Percentiles rank a stretch among this genome's conserved stretches.
phyloP scores from a whole-genome alignment of 495 filamentous ascomycete genomes.

The Penicillium coprophilum region DNA sequence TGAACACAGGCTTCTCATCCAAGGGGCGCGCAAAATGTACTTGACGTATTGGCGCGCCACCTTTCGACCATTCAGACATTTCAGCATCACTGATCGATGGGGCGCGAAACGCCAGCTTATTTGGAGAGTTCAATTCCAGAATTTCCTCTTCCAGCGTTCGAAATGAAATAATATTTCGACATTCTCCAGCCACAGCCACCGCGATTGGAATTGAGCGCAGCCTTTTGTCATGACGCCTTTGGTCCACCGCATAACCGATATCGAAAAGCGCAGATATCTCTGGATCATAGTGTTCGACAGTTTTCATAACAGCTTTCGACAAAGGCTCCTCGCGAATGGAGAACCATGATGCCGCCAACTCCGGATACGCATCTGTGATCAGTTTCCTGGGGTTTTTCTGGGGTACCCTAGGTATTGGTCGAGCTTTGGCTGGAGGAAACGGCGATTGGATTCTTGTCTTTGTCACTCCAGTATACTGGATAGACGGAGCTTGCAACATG shows the following conservation, averaged over 20 bases:
- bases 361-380: slow-evolving; percentile 36
- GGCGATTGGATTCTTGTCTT: slow-evolving; percentile 32
- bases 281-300: slow-evolving; percentile 39
- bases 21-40: slow-evolving; percentile 60
- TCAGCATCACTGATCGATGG: slow-evolving; percentile 43
- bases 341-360: slow-evolving; percentile 38
- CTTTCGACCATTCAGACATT: slow-evolving; percentile 54
- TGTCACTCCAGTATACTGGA: slow-evolving; percentile 38
- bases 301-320: slow-evolving; percentile 32
- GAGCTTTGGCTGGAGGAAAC: slow-evolving; percentile 14
- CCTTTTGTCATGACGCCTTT: slow-evolving; percentile 28
- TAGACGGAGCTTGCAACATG: slow-evolving; percentile 22
- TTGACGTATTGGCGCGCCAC: slow-evolving; percentile 60
- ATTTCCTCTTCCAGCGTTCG: slow-evolving; percentile 36
- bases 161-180: slow-evolving; percentile 44
- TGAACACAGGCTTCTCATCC: slow-evolving; percentile 52
- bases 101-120: slow-evolving; percentile 23
- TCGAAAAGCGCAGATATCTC: slow-evolving; percentile 42
- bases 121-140: slow-evolving; percentile 26
- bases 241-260: slow-evolving; percentile 41
- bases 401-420: slow-evolving; percentile 13
- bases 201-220: slow-evolving; percentile 43
- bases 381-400: slow-evolving; percentile 18
- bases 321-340: slow-evolving; percentile 32
- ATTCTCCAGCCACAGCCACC: slow-evolving; percentile 44